Conservation (phyloP, 2,329 filamentous ascomycete genomes). For the Penicillium aurantiogriseum region DNA sequence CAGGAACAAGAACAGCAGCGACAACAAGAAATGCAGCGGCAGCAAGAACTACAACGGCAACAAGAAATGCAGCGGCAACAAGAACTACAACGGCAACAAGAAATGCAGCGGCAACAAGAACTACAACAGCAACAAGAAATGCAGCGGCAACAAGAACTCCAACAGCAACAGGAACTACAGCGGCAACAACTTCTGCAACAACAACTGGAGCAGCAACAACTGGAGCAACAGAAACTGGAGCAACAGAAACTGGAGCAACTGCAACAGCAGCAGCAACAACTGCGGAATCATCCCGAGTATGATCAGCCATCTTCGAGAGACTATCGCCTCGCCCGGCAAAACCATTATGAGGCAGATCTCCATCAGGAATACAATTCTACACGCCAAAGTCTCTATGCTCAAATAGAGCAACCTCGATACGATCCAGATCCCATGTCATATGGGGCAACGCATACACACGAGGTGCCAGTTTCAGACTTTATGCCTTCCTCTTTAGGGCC, state of each 20-base stretch:
- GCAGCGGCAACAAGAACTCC: background rate
- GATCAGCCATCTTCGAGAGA: constrained; percentile 25
- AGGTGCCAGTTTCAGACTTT: constrained; percentile 21
- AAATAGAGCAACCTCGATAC: constrained; percentile 27
- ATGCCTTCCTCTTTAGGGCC: constrained; percentile 15
- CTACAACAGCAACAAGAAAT: background rate
- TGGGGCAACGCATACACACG: constrained; percentile 22
- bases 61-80: background rate
- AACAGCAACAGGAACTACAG: background rate
- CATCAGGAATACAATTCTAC: constrained; percentile 18
- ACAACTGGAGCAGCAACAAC: background rate
- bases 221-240: background rate
- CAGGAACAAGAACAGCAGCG: background rate
- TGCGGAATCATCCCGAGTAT: constrained; percentile 27
- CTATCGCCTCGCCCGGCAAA: constrained; percentile 23
- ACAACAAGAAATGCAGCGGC: background rate
- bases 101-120: constrained; percentile 1
- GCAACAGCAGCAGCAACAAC: constrained; percentile 17
- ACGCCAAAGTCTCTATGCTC: constrained; percentile 20
- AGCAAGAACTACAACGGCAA: constrained; percentile 11
- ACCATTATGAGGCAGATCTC: constrained; percentile 17
- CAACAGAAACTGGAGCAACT: background rate
- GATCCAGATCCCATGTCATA: constrained; percentile 22
- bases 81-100: background rate
- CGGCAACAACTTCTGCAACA: background rate